Conservation (phyloP, 257 asterid genomes). For the Agastache rugosa region DNA sequence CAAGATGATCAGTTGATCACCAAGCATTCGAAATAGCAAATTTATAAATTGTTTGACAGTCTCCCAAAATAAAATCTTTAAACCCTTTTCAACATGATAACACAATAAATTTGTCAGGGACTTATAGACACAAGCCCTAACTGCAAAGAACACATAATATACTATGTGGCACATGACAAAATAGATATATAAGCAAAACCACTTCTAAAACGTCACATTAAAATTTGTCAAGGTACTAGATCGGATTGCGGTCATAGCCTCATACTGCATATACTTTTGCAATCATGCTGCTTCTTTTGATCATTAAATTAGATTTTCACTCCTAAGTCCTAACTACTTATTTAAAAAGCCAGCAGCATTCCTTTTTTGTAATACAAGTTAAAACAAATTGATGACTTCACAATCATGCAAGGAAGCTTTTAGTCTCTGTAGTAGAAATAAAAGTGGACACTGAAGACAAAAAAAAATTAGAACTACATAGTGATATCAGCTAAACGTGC, state of each 20-base stretch:
- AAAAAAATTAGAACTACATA: conserved; percentile 4
- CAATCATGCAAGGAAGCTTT: neutral
- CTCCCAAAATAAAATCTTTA: neutral
- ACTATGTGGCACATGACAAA: conserved; percentile 5
- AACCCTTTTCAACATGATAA: conserved; percentile 16
- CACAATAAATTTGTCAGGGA: neutral
- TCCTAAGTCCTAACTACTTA: conserved; percentile 10
- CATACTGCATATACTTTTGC: conserved; percentile 4
- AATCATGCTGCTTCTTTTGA: conserved; percentile 20
- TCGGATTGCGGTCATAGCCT: neutral
- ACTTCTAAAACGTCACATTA: conserved; percentile 16
- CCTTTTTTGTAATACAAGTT: neutral
- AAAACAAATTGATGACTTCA: neutral
- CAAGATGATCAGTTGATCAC: neutral
- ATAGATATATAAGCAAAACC: conserved; percentile 19
- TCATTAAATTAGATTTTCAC: conserved; percentile 21
- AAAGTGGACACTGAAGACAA: conserved; percentile 20
- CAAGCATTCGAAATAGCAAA: conserved; percentile 2
- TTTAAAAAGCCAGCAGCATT: neutral
- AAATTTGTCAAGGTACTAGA: neutral
- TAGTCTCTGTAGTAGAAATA: conserved; percentile 8
- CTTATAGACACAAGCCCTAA: conserved; percentile 1
- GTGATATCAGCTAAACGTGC: conserved; percentile 31
- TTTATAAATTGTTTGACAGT: conserved; percentile 8
- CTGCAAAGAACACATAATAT: conserved; percentile 4